Percentiles rank a stretch among this genome's conserved stretches.
Conservation (phyloP, 2,329 filamentous ascomycete species). For the Fusarium torreyae region DNA sequence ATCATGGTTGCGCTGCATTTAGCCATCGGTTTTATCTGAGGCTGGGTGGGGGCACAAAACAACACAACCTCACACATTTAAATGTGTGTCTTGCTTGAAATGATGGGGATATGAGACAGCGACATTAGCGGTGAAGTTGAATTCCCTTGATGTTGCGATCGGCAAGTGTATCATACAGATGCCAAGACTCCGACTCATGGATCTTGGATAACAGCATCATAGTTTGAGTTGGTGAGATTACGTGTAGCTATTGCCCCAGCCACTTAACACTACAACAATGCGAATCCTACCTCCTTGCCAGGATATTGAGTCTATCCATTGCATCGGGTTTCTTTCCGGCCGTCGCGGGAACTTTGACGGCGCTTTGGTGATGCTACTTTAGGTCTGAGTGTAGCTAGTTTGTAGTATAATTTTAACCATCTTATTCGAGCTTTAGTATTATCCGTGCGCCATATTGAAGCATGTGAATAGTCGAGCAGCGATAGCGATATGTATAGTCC, state of each 20-base stretch:
- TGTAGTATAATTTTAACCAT: slow-evolving; percentile 41
- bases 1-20: slow-evolving; percentile 32
- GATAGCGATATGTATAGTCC: neutral
- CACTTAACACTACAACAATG: neutral
- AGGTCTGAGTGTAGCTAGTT: slow-evolving; percentile 17
- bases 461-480: neutral
- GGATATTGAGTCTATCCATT: neutral
- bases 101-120: neutral
- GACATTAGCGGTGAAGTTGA: slow-evolving; percentile 19
- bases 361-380: slow-evolving; percentile 4
- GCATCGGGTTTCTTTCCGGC: slow-evolving; percentile 20
- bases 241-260: slow-evolving; percentile 1
- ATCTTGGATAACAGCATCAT: slow-evolving; percentile 1
- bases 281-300: neutral
- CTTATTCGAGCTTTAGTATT: slow-evolving; percentile 9
- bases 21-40: slow-evolving; percentile 17
- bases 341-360: neutral
- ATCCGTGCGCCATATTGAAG: slow-evolving; percentile 13
- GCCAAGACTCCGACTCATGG: slow-evolving; percentile 13
- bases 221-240: slow-evolving; percentile 17
- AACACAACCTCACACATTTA: neutral
- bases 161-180: slow-evolving; percentile 8
- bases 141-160: slow-evolving; percentile 12
- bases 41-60: slow-evolving; percentile 17
- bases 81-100: slow-evolving; percentile 8